These are phyloP conservation scores for Gaertneriomyces semiglobifer DNA, from an alignment of 192 early-diverging fungal species.

Conservation along the genomic window DNA sequence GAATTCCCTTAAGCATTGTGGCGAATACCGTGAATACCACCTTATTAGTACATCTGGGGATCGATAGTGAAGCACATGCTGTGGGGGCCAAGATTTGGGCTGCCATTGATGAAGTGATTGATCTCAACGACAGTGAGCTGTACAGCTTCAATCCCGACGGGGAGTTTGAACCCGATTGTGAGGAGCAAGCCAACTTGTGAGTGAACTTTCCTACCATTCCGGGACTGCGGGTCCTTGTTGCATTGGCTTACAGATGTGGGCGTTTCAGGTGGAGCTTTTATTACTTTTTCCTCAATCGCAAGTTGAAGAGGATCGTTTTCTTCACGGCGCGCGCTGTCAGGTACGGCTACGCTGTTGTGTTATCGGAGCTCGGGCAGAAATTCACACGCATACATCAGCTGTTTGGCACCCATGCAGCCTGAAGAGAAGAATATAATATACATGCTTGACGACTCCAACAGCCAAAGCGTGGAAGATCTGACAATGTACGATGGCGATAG, in stretches of 20 bases:
- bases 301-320: constrained; percentile 87
- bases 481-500: constrained; percentile 29
- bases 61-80: constrained; percentile 58
- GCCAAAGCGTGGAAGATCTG: constrained; percentile 34
- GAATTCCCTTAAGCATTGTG: constrained; percentile 69
- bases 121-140: constrained; percentile 80
- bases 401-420: constrained; percentile 54
- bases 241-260: neutral
- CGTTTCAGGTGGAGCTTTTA: constrained; percentile 85
- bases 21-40: constrained; percentile 84
- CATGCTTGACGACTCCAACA: constrained; percentile 40
- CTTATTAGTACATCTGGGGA: constrained; percentile 72
- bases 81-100: constrained; percentile 76
- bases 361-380: no score
- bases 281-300: constrained; percentile 95
- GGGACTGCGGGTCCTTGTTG: neutral
- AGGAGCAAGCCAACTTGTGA: constrained; percentile 77
- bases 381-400: constrained; percentile 27
- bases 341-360: constrained; percentile 41
- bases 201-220: constrained; percentile 17
- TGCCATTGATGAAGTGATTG: constrained; percentile 76
- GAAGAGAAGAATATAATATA: constrained; percentile 45
- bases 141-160: constrained; percentile 87
- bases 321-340: constrained; percentile 87
- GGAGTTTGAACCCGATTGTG: constrained; percentile 86